These are phyloP conservation scores for Stenogyne calaminthoides DNA, from an alignment of 305 asterid genomes.

Conservation along the genomic window DNA sequence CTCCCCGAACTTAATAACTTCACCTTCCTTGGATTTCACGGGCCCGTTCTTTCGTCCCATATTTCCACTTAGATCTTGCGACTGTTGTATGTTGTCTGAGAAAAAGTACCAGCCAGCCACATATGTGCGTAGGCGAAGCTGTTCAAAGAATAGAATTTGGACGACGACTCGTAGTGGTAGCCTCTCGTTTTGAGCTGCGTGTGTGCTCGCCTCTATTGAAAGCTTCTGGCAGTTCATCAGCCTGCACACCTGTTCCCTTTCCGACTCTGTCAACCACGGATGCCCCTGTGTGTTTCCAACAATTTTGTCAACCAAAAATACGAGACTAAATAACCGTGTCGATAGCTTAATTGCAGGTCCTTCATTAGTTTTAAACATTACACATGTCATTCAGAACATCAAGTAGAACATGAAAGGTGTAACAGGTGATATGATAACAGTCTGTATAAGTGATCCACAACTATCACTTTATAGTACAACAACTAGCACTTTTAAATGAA, in stretches of 20 bases:
- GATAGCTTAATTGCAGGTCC: neutral
- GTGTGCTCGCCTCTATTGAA: constrained; percentile 56
- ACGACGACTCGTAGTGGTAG: constrained; percentile 55
- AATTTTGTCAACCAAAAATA: neutral
- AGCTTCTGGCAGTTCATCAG: constrained; percentile 62
- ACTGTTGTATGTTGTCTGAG: constrained; percentile 42
- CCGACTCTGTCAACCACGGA: constrained; percentile 54
- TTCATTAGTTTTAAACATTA: neutral
- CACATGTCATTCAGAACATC: neutral
- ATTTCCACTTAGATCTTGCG: constrained; percentile 33
- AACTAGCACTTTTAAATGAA: too few species aligned
- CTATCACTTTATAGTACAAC: neutral
- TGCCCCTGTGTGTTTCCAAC: constrained; percentile 42
- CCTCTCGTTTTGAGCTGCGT: constrained; percentile 65
- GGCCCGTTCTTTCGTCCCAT: constrained; percentile 11
- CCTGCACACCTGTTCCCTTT: constrained; percentile 56
- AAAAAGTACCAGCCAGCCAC: constrained; percentile 53
- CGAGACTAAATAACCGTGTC: neutral
- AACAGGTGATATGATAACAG: too few species aligned
- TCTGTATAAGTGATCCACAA: neutral
- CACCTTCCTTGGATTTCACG: constrained; percentile 14
- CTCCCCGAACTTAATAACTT: constrained; percentile 27
- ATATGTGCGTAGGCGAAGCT: constrained; percentile 53
- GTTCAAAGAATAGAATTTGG: constrained; percentile 65
- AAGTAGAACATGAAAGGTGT: too few species aligned